These are phyloP conservation scores for Backusella macrospora DNA, from an alignment of 192 early-diverging fungal genomes.

Conservation along the genomic window DNA sequence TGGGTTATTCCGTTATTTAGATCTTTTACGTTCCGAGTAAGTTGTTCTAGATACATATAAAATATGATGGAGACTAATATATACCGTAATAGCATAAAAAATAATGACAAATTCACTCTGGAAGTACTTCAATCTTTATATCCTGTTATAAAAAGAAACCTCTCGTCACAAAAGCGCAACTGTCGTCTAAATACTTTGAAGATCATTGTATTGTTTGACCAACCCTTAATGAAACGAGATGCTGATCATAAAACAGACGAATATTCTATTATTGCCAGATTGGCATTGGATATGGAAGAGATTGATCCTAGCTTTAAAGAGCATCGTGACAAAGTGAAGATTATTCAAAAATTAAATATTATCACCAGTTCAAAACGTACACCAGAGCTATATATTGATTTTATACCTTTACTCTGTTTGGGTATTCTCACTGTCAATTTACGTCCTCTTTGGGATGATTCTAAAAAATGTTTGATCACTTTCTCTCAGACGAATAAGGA, in stretches of 20 bases:
- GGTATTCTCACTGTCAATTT: slow-evolving; percentile 82
- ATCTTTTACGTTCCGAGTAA: slow-evolving; percentile 29
- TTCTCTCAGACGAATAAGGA: slow-evolving; percentile 54
- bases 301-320: slow-evolving; percentile 62
- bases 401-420: slow-evolving; percentile 66
- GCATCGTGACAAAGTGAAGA: slow-evolving; percentile 80
- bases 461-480: slow-evolving; percentile 56
- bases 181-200: slow-evolving; percentile 67
- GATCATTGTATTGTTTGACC: slow-evolving; percentile 73
- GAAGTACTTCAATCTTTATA: slow-evolving; percentile 53
- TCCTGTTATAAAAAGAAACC: slow-evolving; percentile 54
- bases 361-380: slow-evolving; percentile 62
- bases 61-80: background rate
- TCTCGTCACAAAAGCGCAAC: slow-evolving; percentile 59
- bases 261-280: slow-evolving; percentile 52
- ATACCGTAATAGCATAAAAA: slow-evolving; percentile 10
- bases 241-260: slow-evolving; percentile 37
- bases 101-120: slow-evolving; percentile 27
- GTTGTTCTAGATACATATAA: background rate
- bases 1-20: slow-evolving; percentile 49
- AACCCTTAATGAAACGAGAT: slow-evolving; percentile 50
- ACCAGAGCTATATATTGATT: slow-evolving; percentile 71
- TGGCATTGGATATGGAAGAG: slow-evolving; percentile 67
- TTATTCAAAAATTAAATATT: slow-evolving; percentile 71
- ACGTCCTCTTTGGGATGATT: slow-evolving; percentile 82